Percentiles rank a stretch among this genome's conserved stretches.
Conservation (phyloP, 768 basidiomycete species). For the Trametes punicea region DNA sequence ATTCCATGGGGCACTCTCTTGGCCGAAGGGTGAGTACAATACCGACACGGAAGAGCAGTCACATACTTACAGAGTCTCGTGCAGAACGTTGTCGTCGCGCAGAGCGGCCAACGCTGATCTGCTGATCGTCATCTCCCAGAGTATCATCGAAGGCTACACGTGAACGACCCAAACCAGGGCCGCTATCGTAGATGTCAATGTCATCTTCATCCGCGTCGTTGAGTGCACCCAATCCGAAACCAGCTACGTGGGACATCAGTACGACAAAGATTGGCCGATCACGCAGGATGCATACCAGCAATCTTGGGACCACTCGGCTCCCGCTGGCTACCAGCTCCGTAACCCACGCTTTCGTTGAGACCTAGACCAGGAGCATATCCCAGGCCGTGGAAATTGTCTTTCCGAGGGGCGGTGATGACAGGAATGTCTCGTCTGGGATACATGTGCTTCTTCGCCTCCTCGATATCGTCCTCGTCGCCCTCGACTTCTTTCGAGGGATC, state of each 20-base stretch:
- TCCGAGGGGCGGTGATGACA: conserved; percentile 56
- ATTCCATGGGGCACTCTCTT: conserved; percentile 19
- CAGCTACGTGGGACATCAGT: conserved; percentile 43
- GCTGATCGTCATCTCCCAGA: conserved; percentile 64
- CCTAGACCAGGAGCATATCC: conserved; percentile 71
- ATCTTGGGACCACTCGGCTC: conserved; percentile 48
- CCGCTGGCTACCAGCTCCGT: conserved; percentile 20
- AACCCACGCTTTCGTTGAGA: conserved; percentile 57
- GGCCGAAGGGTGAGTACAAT: conserved; percentile 7
- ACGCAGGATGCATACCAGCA: conserved; percentile 40
- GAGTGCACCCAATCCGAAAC: conserved; percentile 84
- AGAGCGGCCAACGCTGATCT: conserved; percentile 39
- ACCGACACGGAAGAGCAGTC: too few species aligned
- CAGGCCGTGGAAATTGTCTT: conserved; percentile 77
- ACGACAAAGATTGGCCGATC: not conserved
- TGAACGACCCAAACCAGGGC: conserved; percentile 34
- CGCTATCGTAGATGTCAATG: conserved; percentile 72
- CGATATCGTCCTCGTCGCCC: conserved; percentile 54
- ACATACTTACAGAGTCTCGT: conserved; percentile 9
- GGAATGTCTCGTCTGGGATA: conserved; percentile 83
- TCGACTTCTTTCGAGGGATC: conserved; percentile 54
- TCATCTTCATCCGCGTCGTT: conserved; percentile 97
- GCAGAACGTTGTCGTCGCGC: conserved; percentile 5
- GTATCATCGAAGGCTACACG: conserved; percentile 63
- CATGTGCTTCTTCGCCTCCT: conserved; percentile 82